Conservation (phyloP, 495 filamentous ascomycete genomes). For the Penicillium arizonense region DNA sequence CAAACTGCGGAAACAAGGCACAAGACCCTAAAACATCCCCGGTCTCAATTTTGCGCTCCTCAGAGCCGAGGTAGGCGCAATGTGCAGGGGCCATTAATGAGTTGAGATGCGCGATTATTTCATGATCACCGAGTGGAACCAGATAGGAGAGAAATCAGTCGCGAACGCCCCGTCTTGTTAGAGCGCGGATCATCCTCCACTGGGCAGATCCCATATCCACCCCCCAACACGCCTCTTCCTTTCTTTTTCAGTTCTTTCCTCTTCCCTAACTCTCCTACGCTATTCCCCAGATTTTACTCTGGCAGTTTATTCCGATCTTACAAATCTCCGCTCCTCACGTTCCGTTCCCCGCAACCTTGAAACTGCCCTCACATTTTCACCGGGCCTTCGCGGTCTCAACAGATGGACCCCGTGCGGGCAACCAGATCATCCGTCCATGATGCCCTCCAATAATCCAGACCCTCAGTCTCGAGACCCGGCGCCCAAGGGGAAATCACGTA, state of each 20-base stretch:
- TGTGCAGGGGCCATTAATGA: no score
- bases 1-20: background rate
- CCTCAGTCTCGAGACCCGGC: slow-evolving; percentile 17
- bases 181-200: slow-evolving; percentile 27
- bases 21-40: background rate
- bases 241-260: slow-evolving; percentile 4
- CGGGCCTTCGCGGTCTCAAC: background rate
- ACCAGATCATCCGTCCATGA: slow-evolving; percentile 9
- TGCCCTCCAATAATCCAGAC: slow-evolving; percentile 16
- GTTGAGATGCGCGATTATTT: background rate
- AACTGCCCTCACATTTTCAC: background rate
- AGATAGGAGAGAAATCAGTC: background rate
- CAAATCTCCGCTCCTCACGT: background rate
- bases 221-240: slow-evolving; percentile 4
- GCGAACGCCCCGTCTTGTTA: slow-evolving; percentile 2
- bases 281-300: background rate
- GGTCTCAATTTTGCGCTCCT: background rate
- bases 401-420: slow-evolving; percentile 15
- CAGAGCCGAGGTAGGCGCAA: background rate
- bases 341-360: no score
- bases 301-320: background rate
- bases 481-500: slow-evolving; percentile 29
- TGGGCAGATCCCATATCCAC: slow-evolving; percentile 20
- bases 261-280: background rate
- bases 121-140: slow-evolving; percentile 7